Conservation (phyloP, 2,329 filamentous ascomycete species). For the Penicillium sp. region DNA sequence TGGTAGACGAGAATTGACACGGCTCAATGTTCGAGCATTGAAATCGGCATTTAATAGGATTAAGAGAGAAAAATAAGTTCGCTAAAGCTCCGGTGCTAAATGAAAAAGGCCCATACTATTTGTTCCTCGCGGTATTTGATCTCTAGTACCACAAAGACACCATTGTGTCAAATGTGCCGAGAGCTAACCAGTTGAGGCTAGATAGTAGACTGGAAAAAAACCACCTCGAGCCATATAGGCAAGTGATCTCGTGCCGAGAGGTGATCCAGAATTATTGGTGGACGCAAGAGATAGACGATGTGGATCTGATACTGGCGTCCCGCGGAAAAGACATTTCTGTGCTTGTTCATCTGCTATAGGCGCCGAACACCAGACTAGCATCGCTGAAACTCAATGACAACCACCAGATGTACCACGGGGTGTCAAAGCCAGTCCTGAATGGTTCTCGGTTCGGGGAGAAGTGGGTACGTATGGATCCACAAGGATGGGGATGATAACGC, state of each 20-base stretch:
- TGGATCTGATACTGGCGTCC: background rate
- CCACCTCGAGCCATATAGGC: background rate
- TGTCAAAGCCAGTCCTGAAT: background rate
- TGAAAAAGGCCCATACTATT: background rate
- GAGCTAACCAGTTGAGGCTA: constrained; percentile 7
- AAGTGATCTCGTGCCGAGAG: background rate
- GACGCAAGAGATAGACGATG: background rate
- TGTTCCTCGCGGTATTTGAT: background rate
- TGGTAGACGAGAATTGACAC: background rate
- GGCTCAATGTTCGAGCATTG: background rate
- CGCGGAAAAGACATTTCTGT: background rate
- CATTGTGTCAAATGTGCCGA: background rate
- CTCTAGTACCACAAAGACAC: background rate
- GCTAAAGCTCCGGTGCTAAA: background rate
- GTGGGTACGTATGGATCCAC: background rate
- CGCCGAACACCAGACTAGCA: background rate
- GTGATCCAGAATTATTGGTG: background rate
- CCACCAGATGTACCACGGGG: constrained; percentile 7
- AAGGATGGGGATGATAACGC: background rate
- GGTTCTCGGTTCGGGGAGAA: background rate
- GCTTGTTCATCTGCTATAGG: too few species aligned
- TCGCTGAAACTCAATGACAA: background rate
- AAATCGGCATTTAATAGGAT: background rate
- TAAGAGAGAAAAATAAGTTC: background rate
- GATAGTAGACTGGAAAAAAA: background rate